These are phyloP conservation scores for Massarina eburnea DNA, from an alignment of 2,329 filamentous ascomycete species.

Conservation along the genomic window DNA sequence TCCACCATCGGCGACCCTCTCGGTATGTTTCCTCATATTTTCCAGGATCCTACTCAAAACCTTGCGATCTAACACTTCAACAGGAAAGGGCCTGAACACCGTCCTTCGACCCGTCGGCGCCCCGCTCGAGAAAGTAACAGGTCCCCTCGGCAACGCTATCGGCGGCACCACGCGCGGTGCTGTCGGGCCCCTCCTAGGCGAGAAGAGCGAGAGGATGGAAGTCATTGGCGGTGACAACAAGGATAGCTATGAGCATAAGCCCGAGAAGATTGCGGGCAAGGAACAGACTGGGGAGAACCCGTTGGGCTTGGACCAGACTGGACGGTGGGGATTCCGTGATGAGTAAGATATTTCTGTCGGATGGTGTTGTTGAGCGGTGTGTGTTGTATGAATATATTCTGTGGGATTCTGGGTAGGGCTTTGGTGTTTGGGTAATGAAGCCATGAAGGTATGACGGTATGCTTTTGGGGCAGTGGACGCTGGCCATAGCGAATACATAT, in stretches of 20 bases:
- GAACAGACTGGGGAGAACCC: slow-evolving; percentile 45
- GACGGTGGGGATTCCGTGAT: slow-evolving; percentile 40
- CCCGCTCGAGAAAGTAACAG: slow-evolving; percentile 41
- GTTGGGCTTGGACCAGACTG: slow-evolving; percentile 43
- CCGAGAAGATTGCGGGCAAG: slow-evolving; percentile 42
- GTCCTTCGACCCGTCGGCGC: slow-evolving; percentile 44
- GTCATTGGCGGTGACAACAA: slow-evolving; percentile 44
- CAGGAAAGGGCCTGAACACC: slow-evolving; percentile 41
- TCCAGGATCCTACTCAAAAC: neutral
- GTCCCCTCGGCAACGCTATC: slow-evolving; percentile 39
- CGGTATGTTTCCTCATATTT: slow-evolving; percentile 20
- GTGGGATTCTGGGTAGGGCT: too few relatives aligned
- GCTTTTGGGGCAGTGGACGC: too few relatives aligned
- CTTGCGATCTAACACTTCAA: slow-evolving; percentile 7
- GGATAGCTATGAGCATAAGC: slow-evolving; percentile 39
- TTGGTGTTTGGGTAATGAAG: too few relatives aligned
- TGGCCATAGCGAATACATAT: too few relatives aligned
- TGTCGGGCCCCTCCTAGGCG: slow-evolving; percentile 38
- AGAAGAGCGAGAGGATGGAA: slow-evolving; percentile 39
- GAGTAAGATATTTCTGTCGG: slow-evolving; percentile 13
- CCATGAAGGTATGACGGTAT: too few relatives aligned
- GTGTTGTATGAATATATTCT: too few relatives aligned
- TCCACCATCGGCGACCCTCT: slow-evolving; percentile 34
- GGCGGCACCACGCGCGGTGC: slow-evolving; percentile 41
- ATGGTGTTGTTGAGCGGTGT: too few relatives aligned